A percentile compares a stretch with the other conserved stretches of the same genome.
Evolutionary conservation across 805 yeast species (phyloP).

Genomic region (Tetrapisispora pingtungensis): DNA sequence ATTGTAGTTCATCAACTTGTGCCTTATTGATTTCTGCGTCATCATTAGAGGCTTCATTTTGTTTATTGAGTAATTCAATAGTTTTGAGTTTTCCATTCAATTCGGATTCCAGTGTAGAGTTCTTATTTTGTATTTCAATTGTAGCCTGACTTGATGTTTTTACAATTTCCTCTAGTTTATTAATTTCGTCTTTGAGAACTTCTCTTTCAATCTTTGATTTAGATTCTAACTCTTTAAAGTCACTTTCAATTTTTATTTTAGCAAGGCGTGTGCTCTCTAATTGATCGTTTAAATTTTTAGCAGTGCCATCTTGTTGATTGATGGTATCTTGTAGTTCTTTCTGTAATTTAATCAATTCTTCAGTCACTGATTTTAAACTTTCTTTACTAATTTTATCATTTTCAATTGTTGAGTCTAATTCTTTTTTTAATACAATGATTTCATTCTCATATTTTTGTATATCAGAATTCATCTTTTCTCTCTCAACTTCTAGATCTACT

Average conservation of each 20-base stretch:
- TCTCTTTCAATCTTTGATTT: slow-evolving; percentile 2
- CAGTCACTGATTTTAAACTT: slow-evolving; percentile 3
- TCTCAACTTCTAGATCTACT: slow-evolving; percentile 6
- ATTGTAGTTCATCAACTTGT: slow-evolving; percentile 28
- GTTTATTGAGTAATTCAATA: slow-evolving; percentile 14
- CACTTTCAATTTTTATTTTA: slow-evolving; percentile 7
- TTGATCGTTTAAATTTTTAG: not conserved
- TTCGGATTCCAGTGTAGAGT: slow-evolving; percentile 9
- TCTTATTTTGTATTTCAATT: not conserved
- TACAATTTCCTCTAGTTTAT: not conserved
- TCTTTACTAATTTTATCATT: slow-evolving; percentile 2
- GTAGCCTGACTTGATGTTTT: not conserved
- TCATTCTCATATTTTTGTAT: not conserved
- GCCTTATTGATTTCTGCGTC: slow-evolving; percentile 32
- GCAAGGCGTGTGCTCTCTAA: slow-evolving; percentile 3
- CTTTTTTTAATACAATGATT: not conserved
- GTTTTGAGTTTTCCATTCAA: slow-evolving; percentile 9
- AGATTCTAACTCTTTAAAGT: slow-evolving; percentile 6
- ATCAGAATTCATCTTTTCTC: slow-evolving; percentile 1
- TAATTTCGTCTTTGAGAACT: not conserved
- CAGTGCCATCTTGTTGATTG: slow-evolving; percentile 2
- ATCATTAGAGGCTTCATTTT: slow-evolving; percentile 22
- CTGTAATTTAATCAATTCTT: slow-evolving; percentile 5
- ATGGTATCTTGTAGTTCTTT: slow-evolving; percentile 2
- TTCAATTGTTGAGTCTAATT: not conserved